Evolutionary conservation across 441 rosid species (phyloP), one percentile per base, ranked within the genome.

Genomic region (Croton laevigatus): DNA sequence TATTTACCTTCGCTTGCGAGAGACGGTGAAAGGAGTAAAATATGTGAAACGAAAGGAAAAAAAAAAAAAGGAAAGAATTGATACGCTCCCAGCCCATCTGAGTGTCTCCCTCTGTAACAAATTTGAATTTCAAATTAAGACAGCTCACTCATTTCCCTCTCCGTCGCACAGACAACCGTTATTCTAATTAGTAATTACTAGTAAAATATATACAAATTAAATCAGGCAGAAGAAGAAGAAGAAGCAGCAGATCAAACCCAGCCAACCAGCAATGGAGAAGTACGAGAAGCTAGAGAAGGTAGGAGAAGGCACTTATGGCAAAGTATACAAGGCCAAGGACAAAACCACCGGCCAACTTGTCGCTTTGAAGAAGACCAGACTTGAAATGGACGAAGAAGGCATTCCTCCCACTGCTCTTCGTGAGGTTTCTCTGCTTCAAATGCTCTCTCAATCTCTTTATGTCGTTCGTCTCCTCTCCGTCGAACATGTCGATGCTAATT

Each of bases 351-450:
- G 99, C 1, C 87, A 89, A 36, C 59, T 92, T 55, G 99, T 92
- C 22, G 98, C 99, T 5, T 82, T 94, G 23, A 94, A 94, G 79
- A 94, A 94, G 60, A 89, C 99, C 1, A 75, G 99, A 0, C 90
- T 94, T 1, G 97, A 94, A 70, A 92, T 90, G 98, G 99, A 92
- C 81, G 97, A 94, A 77, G 98, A 94, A 77, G 99, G 99, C 59
- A 81, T 94, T 0, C 99, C 98, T 53, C 98, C 98, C 3, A 90
- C 99, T 12, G 97, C 98, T 14, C 96, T 94, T 72, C 90, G 98
- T 0, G 99, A 94, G 76, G 93, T 94, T 32, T 94, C 99, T 27
- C 88, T 94, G 59, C 98, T 94, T 46, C 98, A 92, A 66, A 77
- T 94, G 91, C 91, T 94, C 17, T 94, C 99, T 17, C 99, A 94